Base-by-base conservation (phyloP, 352 stramenopile species). In the Pythium diclinum region DNA sequence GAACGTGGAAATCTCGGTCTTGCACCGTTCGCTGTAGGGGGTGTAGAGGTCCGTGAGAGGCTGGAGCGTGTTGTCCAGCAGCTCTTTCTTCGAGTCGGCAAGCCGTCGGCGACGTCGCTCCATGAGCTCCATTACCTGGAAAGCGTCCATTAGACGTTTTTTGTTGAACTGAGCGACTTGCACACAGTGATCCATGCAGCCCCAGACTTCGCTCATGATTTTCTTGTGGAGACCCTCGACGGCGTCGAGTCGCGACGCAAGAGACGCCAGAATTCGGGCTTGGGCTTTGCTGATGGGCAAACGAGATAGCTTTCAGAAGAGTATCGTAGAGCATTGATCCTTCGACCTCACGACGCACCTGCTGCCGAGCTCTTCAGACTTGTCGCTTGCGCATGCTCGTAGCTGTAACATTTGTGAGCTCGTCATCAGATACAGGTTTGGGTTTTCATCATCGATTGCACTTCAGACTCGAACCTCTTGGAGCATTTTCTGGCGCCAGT, bases 401-500 rank as follows among this genome's bases (percentile, higher is more conserved):
- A 94, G 58, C 83, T 94, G 54, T 30, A 11, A 14, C 3, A 51
- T n/a, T 71, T 3, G 36, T 28, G 16, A 48, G 2, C 21, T 55
- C 21, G 14, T 21, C 34, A 9, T 40, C 16, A 47, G 16, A 38
- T 5, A n/a, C n/a, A n/a, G n/a, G n/a, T n/a, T n/a, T n/a, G n/a
- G n/a, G 25, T 28, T 28, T 3, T 28, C 25, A 28, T 28, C 25
- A 28, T 28, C 2, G 25, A 5, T 28, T 2, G 25, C 25, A 28
- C 4, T 28, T 10, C 9, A 11, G n/a, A 32, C 33, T 47, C 8
- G 44, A 6, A 93, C 86, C 78, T 95, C 85, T 23, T 83, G 75
- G 1, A 95, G 69, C 69, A 92, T 93, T 34, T 86, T 90, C 57
- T 95, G 87, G 4, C 85, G 72, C 84, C 84, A 93, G 42, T 94